Evolutionary conservation across 2,329 filamentous ascomycete genomes (phyloP).

Genomic region (Curvularia sp.): DNA sequence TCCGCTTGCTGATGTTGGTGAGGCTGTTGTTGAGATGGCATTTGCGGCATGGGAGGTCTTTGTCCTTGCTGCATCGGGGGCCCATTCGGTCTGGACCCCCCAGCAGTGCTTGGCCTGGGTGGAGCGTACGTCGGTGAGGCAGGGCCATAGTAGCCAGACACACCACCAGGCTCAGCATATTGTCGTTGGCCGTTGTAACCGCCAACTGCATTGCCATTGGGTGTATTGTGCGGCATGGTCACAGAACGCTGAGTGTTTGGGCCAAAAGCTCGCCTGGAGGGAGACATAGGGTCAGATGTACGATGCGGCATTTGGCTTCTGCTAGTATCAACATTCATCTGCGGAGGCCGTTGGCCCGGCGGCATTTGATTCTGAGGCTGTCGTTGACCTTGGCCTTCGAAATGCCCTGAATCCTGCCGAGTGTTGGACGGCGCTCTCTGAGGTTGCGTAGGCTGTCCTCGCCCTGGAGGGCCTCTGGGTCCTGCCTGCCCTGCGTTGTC

Average conservation of each 20-base stretch:
- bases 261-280: conserved; percentile 41
- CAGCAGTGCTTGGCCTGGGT: conserved; percentile 49
- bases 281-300: conserved; percentile 34
- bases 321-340: conserved; percentile 29
- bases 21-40: conserved; percentile 27
- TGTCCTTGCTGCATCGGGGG: conserved; percentile 34
- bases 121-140: conserved; percentile 46
- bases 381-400: conserved; percentile 40
- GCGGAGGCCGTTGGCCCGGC: conserved; percentile 34
- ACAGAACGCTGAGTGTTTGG: conserved; percentile 45
- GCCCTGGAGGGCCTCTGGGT: conserved; percentile 29
- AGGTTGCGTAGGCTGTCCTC: conserved; percentile 31
- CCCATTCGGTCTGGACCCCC: conserved; percentile 38
- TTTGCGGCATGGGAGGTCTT: conserved; percentile 41
- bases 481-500: conserved; percentile 28
- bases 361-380: conserved; percentile 36
- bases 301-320: conserved; percentile 27
- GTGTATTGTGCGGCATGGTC: conserved; percentile 49
- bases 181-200: conserved; percentile 36
- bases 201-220: conserved; percentile 21
- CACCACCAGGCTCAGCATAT: conserved; percentile 47
- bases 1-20: conserved; percentile 33
- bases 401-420: conserved; percentile 48
- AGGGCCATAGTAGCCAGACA: conserved; percentile 48
- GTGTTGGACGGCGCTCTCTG: conserved; percentile 30